Evolutionary conservation across 768 basidiomycete species (phyloP).

Genomic region (Pleurotus tuber-regium): DNA sequence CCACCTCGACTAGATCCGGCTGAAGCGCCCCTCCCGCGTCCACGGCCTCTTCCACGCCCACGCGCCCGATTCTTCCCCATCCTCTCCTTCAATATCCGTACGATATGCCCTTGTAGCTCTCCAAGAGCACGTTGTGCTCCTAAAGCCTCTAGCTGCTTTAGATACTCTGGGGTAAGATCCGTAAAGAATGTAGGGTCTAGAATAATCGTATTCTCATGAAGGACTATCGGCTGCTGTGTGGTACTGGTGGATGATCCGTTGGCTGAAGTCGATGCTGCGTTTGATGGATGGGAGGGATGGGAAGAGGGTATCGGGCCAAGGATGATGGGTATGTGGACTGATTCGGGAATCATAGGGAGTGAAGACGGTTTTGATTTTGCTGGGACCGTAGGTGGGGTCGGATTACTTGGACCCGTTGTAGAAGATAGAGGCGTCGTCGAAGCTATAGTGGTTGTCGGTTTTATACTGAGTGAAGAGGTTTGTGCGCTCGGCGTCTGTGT

Average conservation of each 20-base stretch:
- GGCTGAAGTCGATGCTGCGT: constrained; percentile 10
- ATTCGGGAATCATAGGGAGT: constrained; percentile 34
- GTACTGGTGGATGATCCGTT: constrained; percentile 1
- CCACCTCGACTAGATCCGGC: constrained; percentile 13
- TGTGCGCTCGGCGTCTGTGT: constrained; percentile 15
- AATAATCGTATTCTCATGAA: constrained; percentile 82
- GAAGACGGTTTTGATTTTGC: constrained; percentile 15
- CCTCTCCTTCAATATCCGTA: constrained; percentile 79
- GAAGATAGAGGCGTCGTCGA: constrained; percentile 15
- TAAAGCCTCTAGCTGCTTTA: constrained; percentile 74
- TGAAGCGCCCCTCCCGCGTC: constrained; percentile 27
- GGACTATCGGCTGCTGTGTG: constrained; percentile 46
- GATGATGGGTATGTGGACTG: constrained; percentile 72
- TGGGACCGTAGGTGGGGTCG: constrained; percentile 10
- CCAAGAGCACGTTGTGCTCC: constrained; percentile 81
- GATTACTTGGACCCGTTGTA: too few relatives aligned
- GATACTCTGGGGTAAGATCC: constrained; percentile 67
- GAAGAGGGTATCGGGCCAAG: constrained; percentile 69
- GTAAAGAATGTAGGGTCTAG: constrained; percentile 86
- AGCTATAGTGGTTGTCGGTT: constrained; percentile 25
- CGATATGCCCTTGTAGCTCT: constrained; percentile 82
- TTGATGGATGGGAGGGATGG: not conserved
- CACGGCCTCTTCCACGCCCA: constrained; percentile 35
- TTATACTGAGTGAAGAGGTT: too few relatives aligned
- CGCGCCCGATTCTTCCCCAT: constrained; percentile 44